Conservation (phyloP, 2,329 filamentous ascomycete genomes). For the Chrysoporthe puriensis region DNA sequence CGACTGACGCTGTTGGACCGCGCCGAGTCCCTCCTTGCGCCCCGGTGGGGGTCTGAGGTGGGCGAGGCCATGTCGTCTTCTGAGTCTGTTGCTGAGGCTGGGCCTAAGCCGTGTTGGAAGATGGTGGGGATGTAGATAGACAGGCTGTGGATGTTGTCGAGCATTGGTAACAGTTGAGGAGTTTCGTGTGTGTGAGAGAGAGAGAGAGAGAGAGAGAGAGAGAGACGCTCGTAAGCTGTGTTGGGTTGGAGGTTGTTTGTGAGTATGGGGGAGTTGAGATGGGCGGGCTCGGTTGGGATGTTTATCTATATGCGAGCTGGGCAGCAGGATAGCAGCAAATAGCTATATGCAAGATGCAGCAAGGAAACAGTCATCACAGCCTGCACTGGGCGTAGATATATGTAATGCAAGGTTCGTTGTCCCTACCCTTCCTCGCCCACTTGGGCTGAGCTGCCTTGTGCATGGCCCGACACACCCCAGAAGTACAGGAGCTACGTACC, state of each 20-base stretch:
- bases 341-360: slow-evolving; percentile 26
- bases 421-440: slow-evolving; percentile 26
- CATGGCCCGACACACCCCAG: slow-evolving; percentile 7
- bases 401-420: slow-evolving; percentile 21
- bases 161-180: slow-evolving; percentile 18
- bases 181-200: neutral
- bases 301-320: slow-evolving; percentile 21
- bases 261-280: slow-evolving; percentile 8
- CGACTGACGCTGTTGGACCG: slow-evolving; percentile 43
- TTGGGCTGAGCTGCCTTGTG: slow-evolving; percentile 27
- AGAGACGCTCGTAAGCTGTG: neutral
- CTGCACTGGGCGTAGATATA: slow-evolving; percentile 12
- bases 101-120: slow-evolving; percentile 21
- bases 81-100: slow-evolving; percentile 18
- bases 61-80: slow-evolving; percentile 41
- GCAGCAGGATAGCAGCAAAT: slow-evolving; percentile 13
- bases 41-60: slow-evolving; percentile 40
- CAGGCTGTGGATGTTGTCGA: slow-evolving; percentile 29
- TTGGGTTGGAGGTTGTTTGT: neutral
- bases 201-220: neutral
- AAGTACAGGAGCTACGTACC: slow-evolving; percentile 16
- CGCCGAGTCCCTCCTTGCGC: slow-evolving; percentile 44
- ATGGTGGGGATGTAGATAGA: slow-evolving; percentile 25
- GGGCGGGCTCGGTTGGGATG: slow-evolving; percentile 3
- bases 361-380: slow-evolving; percentile 1